These are phyloP conservation scores for Physcomitrium patens DNA, from an alignment of 225 moss, liverwort and hornwort genomes.

Conservation along the genomic window DNA sequence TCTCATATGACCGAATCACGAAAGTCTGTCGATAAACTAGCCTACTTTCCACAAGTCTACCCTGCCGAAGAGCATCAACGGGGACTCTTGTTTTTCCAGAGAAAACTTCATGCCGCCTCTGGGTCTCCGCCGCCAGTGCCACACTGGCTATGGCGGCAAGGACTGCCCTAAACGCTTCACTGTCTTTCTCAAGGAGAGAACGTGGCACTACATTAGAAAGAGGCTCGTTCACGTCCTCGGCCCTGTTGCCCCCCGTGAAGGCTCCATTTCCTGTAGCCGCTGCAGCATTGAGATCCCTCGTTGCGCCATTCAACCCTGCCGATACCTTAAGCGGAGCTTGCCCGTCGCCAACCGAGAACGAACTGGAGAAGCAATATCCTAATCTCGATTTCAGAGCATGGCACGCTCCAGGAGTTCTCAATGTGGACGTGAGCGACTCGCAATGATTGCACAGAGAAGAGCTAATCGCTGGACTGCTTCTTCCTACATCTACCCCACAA, in stretches of 20 bases:
- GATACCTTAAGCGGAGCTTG: constrained; percentile 42
- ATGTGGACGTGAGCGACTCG: constrained; percentile 32
- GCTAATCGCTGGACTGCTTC: constrained; percentile 13
- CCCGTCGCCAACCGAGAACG: constrained; percentile 21
- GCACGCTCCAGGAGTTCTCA: constrained; percentile 19
- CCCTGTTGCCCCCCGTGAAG: constrained; percentile 55
- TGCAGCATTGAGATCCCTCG: constrained; percentile 49
- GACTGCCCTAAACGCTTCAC: constrained; percentile 63
- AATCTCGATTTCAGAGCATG: constrained; percentile 31
- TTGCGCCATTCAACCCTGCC: constrained; percentile 14
- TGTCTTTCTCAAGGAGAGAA: constrained; percentile 42
- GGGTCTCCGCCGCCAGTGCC: constrained; percentile 59
- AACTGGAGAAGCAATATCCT: constrained; percentile 33
- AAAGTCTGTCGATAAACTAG: constrained; percentile 91
- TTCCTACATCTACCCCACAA: constrained; percentile 37
- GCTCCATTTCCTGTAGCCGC: constrained; percentile 68
- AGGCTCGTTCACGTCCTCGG: constrained; percentile 51
- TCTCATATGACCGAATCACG: constrained; percentile 94
- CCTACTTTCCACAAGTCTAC: constrained; percentile 75
- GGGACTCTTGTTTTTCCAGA: constrained; percentile 52
- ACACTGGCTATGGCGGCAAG: constrained; percentile 73
- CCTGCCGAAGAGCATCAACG: constrained; percentile 73
- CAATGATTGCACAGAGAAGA: constrained; percentile 22
- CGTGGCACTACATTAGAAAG: constrained; percentile 53
- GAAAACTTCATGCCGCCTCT: constrained; percentile 41